Conservation (phyloP, 1,284 basidiomycete species). For the Tremellales sp. region DNA sequence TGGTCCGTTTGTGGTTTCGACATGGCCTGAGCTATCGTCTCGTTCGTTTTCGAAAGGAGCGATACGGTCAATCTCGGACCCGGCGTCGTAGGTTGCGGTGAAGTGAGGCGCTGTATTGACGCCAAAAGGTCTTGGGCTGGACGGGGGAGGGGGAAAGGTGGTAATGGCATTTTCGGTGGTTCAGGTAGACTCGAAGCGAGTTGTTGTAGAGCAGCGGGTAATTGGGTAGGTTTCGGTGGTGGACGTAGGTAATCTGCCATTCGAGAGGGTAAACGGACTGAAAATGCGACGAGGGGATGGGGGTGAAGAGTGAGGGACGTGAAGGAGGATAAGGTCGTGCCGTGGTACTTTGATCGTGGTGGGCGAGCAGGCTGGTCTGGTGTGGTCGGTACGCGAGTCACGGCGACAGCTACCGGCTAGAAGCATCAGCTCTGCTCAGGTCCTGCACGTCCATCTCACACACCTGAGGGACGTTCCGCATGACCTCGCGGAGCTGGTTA, state of each 20-base stretch:
- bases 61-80: conserved; percentile 24
- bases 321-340: conserved; percentile 87
- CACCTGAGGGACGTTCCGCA: conserved; percentile 49
- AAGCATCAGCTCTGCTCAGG: not conserved
- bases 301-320: conserved; percentile 86
- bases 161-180: conserved; percentile 8
- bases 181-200: conserved; percentile 13
- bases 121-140: conserved; percentile 4
- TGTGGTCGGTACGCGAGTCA: conserved; percentile 13
- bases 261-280: conserved; percentile 79
- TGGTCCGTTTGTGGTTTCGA: conserved; percentile 27
- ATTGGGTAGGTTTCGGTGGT: not conserved
- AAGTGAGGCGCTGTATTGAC: conserved; percentile 1
- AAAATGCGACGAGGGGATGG: conserved; percentile 77
- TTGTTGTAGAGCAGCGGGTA: not conserved
- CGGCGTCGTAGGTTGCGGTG: not conserved
- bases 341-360: conserved; percentile 54
- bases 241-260: conserved; percentile 64
- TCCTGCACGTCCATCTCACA: not conserved
- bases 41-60: conserved; percentile 25
- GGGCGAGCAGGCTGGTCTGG: not conserved
- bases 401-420: conserved; percentile 48
- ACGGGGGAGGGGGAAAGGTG: not conserved
- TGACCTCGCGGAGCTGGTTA: conserved; percentile 37
- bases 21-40: conserved; percentile 29